These are phyloP conservation scores for Ceratocystis huliohia DNA, from an alignment of 2,329 filamentous ascomycete species.

Conservation along the genomic window DNA sequence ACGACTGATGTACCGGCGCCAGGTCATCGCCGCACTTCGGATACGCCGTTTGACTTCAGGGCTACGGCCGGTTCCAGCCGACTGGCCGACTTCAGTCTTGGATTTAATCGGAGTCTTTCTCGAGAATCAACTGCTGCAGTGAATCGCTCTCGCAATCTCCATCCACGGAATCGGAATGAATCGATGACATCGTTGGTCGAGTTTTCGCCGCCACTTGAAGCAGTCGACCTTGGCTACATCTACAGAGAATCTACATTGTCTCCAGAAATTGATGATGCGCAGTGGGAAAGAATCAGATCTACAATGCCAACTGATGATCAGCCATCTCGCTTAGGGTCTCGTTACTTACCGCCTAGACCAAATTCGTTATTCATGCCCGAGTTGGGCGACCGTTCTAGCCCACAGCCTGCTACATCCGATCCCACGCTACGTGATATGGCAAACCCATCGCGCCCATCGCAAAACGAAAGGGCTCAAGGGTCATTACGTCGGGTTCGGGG, in stretches of 20 bases:
- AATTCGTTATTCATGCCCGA: neutral
- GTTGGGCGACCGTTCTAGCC: neutral
- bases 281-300: neutral
- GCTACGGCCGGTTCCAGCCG: neutral
- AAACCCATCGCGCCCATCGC: neutral
- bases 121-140: neutral
- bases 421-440: neutral
- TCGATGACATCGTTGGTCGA: conserved; percentile 1
- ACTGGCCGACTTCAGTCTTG: neutral
- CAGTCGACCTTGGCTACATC: neutral
- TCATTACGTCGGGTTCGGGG: neutral
- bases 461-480: no score
- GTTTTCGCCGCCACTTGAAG: neutral
- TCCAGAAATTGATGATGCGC: neutral
- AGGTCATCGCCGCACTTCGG: neutral
- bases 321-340: no score
- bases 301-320: neutral
- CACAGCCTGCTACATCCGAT: neutral
- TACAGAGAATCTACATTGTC: conserved; percentile 4
- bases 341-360: no score
- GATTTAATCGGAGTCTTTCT: neutral
- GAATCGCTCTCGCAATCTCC: neutral
- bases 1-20: neutral
- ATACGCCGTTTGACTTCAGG: neutral
- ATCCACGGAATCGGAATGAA: neutral